phyloP scores from a whole-genome alignment of 2,329 filamentous ascomycete species.

The Macrophomina pseudophaseolina region DNA sequence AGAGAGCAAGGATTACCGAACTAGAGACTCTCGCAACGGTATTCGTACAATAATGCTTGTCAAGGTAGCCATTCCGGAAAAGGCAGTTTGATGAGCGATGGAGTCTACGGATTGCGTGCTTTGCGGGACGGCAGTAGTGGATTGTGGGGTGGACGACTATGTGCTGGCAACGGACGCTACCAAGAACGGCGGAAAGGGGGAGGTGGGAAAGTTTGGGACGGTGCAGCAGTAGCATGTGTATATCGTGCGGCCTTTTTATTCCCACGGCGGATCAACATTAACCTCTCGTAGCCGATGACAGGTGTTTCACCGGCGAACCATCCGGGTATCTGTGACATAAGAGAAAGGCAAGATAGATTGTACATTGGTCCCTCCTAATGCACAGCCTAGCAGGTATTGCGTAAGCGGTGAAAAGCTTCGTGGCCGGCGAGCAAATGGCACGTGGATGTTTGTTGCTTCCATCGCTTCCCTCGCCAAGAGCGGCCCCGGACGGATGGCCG shows the following conservation, averaged over 20 bases:
- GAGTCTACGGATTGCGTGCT: not conserved
- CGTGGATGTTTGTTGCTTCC: conserved; percentile 1
- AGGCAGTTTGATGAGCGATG: conserved; percentile 1
- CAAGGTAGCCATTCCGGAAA: not conserved
- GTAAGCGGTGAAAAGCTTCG: not conserved
- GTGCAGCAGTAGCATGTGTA: not conserved
- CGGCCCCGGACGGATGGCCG: conserved; percentile 3
- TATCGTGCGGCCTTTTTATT: conserved; percentile 6
- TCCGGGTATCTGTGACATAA: not conserved
- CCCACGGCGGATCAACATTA: not conserved
- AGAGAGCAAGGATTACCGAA: not conserved
- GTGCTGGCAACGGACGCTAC: too few relatives aligned
- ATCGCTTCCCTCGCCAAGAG: not conserved
- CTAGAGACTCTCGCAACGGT: not conserved
- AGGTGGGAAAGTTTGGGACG: not conserved
- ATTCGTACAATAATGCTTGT: not conserved
- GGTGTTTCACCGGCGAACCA: conserved; percentile 2
- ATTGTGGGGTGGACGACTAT: not conserved
- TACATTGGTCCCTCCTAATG: conserved; percentile 7
- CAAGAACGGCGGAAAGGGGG: not conserved
- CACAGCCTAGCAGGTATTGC: conserved; percentile 1
- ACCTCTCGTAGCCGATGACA: not conserved
- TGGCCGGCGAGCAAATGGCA: not conserved
- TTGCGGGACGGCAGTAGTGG: not conserved
- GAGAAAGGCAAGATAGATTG: not conserved